phyloP scores from a whole-genome alignment of 495 filamentous ascomycete genomes.

The Podospora didyma region DNA sequence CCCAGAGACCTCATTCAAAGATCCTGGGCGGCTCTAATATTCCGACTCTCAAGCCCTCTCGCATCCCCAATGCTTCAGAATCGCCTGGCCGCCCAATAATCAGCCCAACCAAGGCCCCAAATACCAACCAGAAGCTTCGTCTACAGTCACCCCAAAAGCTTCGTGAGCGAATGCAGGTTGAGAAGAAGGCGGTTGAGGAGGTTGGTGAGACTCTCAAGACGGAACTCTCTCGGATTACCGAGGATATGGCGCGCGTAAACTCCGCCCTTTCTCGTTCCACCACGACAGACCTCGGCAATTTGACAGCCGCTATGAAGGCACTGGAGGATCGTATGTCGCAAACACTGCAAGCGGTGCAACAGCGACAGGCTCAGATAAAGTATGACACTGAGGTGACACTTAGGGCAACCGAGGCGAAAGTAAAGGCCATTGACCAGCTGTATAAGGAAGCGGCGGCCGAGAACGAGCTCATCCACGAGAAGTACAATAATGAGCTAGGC shows the following conservation, averaged over 20 bases:
- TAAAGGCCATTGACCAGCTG: slow-evolving; percentile 79
- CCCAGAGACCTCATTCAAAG: slow-evolving; percentile 31
- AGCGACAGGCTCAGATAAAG: slow-evolving; percentile 57
- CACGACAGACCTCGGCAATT: slow-evolving; percentile 40
- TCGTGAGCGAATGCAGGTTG: slow-evolving; percentile 78
- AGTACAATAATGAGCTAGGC: slow-evolving; percentile 84
- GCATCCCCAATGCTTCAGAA: slow-evolving; percentile 21
- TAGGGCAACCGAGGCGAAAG: slow-evolving; percentile 68
- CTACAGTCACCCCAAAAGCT: slow-evolving; percentile 91
- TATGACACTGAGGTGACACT: slow-evolving; percentile 66
- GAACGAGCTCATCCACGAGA: slow-evolving; percentile 90
- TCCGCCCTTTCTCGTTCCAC: slow-evolving; percentile 35
- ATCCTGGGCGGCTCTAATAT: slow-evolving; percentile 45
- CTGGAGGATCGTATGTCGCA: slow-evolving; percentile 63
- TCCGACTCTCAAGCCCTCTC: slow-evolving; percentile 38
- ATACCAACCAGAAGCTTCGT: slow-evolving; percentile 60
- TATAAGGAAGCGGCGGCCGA: slow-evolving; percentile 87
- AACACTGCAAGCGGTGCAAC: slow-evolving; percentile 56
- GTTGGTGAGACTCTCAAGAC: slow-evolving; percentile 64
- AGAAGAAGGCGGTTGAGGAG: slow-evolving; percentile 68
- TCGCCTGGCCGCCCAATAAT: slow-evolving; percentile 4
- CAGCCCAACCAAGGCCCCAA: neutral
- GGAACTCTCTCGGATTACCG: slow-evolving; percentile 77
- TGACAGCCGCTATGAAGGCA: slow-evolving; percentile 53
- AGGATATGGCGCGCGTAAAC: slow-evolving; percentile 70